phyloP scores from a whole-genome alignment of 257 asterid species.

The Solanum gandarillasii region DNA sequence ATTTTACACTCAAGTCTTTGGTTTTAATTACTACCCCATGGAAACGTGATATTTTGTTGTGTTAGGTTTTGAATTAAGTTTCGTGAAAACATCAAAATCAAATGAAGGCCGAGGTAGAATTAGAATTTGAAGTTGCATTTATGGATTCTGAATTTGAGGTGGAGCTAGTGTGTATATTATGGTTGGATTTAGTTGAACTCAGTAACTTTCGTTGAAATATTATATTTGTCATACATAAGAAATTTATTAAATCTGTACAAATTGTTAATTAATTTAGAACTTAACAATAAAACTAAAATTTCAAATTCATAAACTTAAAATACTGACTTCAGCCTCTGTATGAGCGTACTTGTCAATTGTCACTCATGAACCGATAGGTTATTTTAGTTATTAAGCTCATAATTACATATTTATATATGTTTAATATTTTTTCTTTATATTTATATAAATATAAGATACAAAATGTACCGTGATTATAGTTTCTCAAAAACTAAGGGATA shows the following conservation, averaged over 20 bases:
- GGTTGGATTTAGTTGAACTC: not conserved
- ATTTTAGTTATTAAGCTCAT: not conserved
- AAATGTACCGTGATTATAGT: not conserved
- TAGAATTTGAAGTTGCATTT: not conserved
- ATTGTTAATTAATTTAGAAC: not conserved
- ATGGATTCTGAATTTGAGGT: not conserved
- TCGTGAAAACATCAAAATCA: not conserved
- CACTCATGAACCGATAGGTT: not conserved
- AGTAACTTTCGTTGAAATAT: not conserved
- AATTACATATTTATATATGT: not conserved
- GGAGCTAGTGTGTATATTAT: not conserved
- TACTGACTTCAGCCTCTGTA: not conserved
- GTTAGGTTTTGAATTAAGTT: not conserved
- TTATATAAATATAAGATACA: not conserved
- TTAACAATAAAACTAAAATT: not conserved
- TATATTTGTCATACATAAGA: not conserved
- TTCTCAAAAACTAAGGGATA: not conserved
- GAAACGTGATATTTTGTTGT: not conserved
- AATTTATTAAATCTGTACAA: not conserved
- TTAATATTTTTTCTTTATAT: not conserved
- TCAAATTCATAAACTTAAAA: not conserved
- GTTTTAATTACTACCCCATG: not conserved
- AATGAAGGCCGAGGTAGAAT: not conserved
- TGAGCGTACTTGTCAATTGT: not conserved
- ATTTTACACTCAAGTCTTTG: not conserved